These are phyloP conservation scores for Geotrichum aggregatum DNA, from an alignment of 1,139 yeast species.

Conservation along the genomic window DNA sequence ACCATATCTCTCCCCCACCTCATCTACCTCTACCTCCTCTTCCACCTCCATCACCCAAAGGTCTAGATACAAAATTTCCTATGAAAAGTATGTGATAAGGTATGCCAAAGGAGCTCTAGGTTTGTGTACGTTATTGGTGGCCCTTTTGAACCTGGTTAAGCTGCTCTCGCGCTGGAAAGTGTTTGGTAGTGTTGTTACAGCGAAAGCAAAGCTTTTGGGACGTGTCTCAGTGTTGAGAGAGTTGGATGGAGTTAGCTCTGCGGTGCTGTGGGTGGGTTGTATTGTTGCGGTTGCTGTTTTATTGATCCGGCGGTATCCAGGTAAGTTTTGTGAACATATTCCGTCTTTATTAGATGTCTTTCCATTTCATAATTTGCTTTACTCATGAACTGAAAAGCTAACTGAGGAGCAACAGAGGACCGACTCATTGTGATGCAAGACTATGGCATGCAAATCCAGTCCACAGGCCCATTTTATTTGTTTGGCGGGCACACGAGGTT, in stretches of 20 bases:
- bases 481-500: conserved; percentile 34
- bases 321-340: neutral
- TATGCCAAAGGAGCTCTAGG: neutral
- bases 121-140: neutral
- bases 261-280: neutral
- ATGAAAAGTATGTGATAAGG: neutral
- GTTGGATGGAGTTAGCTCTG: neutral
- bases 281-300: neutral
- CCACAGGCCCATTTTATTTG: conserved; percentile 26
- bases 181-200: neutral
- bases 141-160: neutral
- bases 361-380: neutral
- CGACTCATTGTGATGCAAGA: conserved; percentile 32
- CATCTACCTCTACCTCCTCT: no score
- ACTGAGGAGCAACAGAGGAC: conserved; percentile 20
- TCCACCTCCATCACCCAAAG: no score
- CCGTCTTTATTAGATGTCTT: neutral
- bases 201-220: neutral
- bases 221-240: neutral
- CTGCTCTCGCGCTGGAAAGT: neutral
- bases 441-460: conserved; percentile 35
- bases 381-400: neutral
- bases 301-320: conserved; percentile 5
- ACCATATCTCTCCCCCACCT: neutral
- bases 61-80: no score